phyloP scores from a whole-genome alignment of 2,329 filamentous ascomycete species.

The Rachicladosporium sp. region DNA sequence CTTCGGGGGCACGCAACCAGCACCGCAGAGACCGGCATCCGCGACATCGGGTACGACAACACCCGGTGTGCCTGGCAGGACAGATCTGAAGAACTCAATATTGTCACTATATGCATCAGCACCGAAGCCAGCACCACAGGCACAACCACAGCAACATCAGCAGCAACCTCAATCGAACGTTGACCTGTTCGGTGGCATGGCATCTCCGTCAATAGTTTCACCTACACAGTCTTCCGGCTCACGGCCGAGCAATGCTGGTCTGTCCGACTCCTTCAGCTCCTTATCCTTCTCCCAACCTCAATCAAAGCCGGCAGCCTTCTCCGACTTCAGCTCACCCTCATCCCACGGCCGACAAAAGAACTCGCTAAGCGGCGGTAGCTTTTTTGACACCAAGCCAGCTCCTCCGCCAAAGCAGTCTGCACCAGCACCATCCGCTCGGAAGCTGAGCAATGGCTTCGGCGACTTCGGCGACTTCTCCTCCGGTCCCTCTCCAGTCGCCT shows the following conservation, averaged over 20 bases:
- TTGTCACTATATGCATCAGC: slow-evolving; percentile 82
- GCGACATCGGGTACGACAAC: slow-evolving; percentile 52
- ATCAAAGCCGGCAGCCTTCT: slow-evolving; percentile 51
- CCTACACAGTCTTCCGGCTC: slow-evolving; percentile 1
- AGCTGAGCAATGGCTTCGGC: slow-evolving; percentile 39
- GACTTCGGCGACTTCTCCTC: slow-evolving; percentile 50
- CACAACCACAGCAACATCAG: slow-evolving; percentile 26
- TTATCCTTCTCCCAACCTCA: slow-evolving; percentile 26
- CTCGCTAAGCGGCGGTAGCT: slow-evolving; percentile 57
- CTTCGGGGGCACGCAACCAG: slow-evolving; percentile 58
- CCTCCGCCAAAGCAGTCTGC: slow-evolving; percentile 25
- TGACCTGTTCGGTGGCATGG: slow-evolving; percentile 49
- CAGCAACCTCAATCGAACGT: slow-evolving; percentile 31
- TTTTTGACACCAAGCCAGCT: slow-evolving; percentile 59
- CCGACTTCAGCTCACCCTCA: slow-evolving; percentile 46
- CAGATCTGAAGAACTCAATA: slow-evolving; percentile 94
- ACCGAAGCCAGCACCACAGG: slow-evolving; percentile 58
- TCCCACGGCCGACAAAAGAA: slow-evolving; percentile 34
- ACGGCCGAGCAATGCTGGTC: slow-evolving; percentile 7
- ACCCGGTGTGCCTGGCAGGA: slow-evolving; percentile 57
- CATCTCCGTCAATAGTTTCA: slow-evolving; percentile 35
- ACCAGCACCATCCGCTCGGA: slow-evolving; percentile 11
- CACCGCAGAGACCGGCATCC: slow-evolving; percentile 71
- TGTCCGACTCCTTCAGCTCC: slow-evolving; percentile 8
- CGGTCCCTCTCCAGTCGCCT: slow-evolving; percentile 43